Conservation (phyloP, 306 rosid species). For the Castanea crenata region DNA sequence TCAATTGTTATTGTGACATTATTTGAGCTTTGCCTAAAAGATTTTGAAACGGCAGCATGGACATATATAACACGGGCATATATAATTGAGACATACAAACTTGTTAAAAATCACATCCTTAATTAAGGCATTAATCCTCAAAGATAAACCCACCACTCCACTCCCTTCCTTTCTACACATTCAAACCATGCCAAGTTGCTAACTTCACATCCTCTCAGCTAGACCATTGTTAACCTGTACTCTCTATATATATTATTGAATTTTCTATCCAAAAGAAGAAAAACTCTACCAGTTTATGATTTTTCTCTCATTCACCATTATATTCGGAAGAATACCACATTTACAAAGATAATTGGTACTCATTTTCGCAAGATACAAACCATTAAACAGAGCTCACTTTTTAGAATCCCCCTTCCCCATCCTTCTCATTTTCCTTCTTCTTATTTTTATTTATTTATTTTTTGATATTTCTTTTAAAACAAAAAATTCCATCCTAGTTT, state of each 20-base stretch:
- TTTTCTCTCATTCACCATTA: no score
- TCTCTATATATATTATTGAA: no score
- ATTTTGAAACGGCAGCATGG: background rate
- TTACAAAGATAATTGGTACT: no score
- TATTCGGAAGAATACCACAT: no score
- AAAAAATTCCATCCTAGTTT: background rate
- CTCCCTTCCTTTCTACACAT: background rate
- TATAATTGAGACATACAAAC: background rate
- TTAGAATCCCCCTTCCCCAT: no score
- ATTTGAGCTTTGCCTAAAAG: background rate
- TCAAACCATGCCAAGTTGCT: background rate
- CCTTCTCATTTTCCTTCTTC: no score
- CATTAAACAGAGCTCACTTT: no score
- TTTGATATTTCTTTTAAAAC: background rate
- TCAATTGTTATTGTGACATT: background rate
- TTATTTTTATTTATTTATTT: background rate
- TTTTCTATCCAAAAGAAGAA: no score
- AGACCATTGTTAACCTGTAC: no score
- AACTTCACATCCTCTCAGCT: background rate
- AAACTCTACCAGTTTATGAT: no score
- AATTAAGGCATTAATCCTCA: background rate
- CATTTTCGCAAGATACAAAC: no score
- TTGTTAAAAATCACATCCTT: background rate
- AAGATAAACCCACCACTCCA: background rate
- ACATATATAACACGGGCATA: background rate